These are phyloP conservation scores for Neonectria coccinea DNA, from an alignment of 2,329 filamentous ascomycete genomes.

Conservation along the genomic window DNA sequence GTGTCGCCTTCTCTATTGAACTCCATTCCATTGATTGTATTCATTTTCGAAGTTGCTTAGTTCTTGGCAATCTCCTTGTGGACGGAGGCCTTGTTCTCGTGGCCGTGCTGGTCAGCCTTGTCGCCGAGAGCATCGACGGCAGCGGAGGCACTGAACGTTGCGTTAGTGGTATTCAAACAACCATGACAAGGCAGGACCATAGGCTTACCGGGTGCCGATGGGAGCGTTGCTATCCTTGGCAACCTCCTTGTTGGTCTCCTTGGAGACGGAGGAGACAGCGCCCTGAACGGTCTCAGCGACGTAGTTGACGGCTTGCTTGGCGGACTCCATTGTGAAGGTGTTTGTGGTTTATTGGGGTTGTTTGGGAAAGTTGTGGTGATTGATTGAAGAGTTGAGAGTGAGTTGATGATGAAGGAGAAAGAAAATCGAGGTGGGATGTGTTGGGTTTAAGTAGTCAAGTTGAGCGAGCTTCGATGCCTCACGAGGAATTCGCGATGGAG, in stretches of 20 bases:
- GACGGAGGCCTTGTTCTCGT: slow-evolving; percentile 57
- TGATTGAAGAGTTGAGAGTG: slow-evolving; percentile 24
- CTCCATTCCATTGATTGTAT: slow-evolving; percentile 8
- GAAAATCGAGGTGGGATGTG: slow-evolving; percentile 15
- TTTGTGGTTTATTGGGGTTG: slow-evolving; percentile 31
- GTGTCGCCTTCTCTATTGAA: slow-evolving; percentile 18
- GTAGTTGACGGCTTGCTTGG: slow-evolving; percentile 75
- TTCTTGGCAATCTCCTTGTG: slow-evolving; percentile 55
- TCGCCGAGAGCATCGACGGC: slow-evolving; percentile 63
- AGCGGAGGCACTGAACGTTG: slow-evolving; percentile 53
- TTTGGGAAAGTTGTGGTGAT: slow-evolving; percentile 19
- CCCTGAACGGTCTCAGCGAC: slow-evolving; percentile 74
- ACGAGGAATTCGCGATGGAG: slow-evolving; percentile 3
- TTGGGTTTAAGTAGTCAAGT: slow-evolving; percentile 38
- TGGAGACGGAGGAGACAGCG: slow-evolving; percentile 66
- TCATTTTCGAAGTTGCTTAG: slow-evolving; percentile 31
- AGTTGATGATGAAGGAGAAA: slow-evolving; percentile 31
- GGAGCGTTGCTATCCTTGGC: slow-evolving; percentile 71
- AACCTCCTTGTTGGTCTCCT: slow-evolving; percentile 78
- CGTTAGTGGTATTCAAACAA: slow-evolving; percentile 45
- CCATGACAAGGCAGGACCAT: not conserved
- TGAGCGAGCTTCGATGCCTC: slow-evolving; percentile 11
- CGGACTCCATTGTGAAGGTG: slow-evolving; percentile 61
- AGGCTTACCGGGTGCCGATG: slow-evolving; percentile 64
- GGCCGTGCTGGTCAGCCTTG: slow-evolving; percentile 58